Percentiles rank a stretch among this genome's conserved stretches.
These are phyloP conservation scores for Myochromella boudieri DNA, from an alignment of 768 basidiomycete species.

Conservation along the genomic window DNA sequence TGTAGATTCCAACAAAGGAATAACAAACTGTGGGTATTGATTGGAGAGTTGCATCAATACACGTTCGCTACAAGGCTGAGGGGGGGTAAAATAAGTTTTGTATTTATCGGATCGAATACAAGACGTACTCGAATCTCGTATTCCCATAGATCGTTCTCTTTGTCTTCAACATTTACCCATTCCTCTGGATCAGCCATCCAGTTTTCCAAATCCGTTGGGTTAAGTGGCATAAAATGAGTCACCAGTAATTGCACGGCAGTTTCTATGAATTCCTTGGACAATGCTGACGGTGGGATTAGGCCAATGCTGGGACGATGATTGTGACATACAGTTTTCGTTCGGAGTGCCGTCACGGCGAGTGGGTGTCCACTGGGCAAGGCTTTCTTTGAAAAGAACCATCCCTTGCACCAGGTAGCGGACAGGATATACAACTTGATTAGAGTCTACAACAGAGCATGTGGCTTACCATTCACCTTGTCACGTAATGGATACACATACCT, in stretches of 20 bases:
- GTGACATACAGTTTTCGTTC: constrained; percentile 55
- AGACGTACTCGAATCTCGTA: constrained; percentile 80
- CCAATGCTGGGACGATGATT: neutral
- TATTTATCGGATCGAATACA: neutral
- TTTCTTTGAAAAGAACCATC: constrained; percentile 85
- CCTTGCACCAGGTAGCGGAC: constrained; percentile 79
- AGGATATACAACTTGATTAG: constrained; percentile 65
- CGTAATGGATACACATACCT: constrained; percentile 41
- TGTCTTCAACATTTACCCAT: constrained; percentile 89
- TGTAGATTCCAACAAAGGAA: constrained; percentile 59
- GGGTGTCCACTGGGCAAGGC: constrained; percentile 75
- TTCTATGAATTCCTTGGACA: constrained; percentile 71
- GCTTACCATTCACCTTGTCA: neutral
- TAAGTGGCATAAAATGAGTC: constrained; percentile 82
- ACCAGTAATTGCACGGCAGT: constrained; percentile 76
- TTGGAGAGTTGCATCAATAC: constrained; percentile 78
- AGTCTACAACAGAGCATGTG: constrained; percentile 45
- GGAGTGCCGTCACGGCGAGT: constrained; percentile 55
- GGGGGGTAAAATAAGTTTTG: neutral
- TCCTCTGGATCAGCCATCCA: constrained; percentile 93
- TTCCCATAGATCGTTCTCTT: constrained; percentile 90
- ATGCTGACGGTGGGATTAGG: constrained; percentile 34
- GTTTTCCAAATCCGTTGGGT: constrained; percentile 73
- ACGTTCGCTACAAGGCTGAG: constrained; percentile 89
- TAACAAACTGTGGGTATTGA: constrained; percentile 68